Conservation (phyloP, 2,329 filamentous ascomycete genomes). For the Davidsoniella virescens region DNA sequence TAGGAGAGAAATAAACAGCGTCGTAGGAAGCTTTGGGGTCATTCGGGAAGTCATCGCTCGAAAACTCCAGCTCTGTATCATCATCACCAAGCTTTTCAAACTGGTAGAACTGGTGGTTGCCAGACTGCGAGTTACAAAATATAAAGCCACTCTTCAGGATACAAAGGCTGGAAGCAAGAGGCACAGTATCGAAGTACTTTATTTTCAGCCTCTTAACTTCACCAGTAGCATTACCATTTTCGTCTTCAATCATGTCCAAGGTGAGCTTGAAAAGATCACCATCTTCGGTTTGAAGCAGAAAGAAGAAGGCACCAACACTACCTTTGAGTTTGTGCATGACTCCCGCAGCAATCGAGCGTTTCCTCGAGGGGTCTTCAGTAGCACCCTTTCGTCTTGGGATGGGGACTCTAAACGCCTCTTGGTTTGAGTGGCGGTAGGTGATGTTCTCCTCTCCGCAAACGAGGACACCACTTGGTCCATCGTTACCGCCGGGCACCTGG, state of each 20-base stretch:
- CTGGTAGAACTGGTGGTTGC: conserved; percentile 89
- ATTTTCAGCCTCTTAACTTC: conserved; percentile 75
- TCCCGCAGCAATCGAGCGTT: conserved; percentile 71
- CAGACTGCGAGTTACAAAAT: conserved; percentile 81
- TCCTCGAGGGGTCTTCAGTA: conserved; percentile 82
- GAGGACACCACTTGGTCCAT: conserved; percentile 86
- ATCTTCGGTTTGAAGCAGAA: conserved; percentile 87
- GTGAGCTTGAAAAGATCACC: conserved; percentile 97
- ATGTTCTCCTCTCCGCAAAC: conserved; percentile 91
- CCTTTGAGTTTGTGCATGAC: conserved; percentile 95
- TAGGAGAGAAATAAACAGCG: conserved; percentile 72
- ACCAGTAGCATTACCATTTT: conserved; percentile 58
- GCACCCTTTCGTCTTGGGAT: conserved; percentile 76
- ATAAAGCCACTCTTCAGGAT: conserved; percentile 93
- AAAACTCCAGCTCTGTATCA: conserved; percentile 74
- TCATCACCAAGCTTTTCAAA: conserved; percentile 96
- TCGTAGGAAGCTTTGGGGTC: conserved; percentile 57
- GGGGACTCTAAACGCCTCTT: conserved; percentile 72
- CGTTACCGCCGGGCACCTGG: conserved; percentile 83
- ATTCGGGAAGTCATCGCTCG: conserved; percentile 64
- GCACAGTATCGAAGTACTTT: conserved; percentile 96
- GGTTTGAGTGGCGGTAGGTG: conserved; percentile 93
- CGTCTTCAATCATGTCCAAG: conserved; percentile 75
- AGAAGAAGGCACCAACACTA: conserved; percentile 78
- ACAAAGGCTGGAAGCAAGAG: conserved; percentile 70